A percentile compares a stretch with the other conserved stretches of the same genome.
Conservation (phyloP, 2,329 filamentous ascomycete species). For the Claviceps sp. region DNA sequence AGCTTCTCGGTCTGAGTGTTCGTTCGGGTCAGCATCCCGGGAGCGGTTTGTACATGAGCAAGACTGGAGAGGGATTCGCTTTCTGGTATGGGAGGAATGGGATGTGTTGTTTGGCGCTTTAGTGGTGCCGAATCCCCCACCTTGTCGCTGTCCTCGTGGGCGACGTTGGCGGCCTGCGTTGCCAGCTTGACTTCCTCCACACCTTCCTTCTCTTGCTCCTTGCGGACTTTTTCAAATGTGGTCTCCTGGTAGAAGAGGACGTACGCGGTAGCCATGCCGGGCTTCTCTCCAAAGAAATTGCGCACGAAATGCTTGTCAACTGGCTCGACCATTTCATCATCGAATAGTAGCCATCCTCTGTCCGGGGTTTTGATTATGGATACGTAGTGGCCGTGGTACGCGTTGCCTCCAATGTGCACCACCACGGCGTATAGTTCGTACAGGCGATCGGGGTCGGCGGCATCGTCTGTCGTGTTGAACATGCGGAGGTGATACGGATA, state of each 20-base stretch:
- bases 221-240: constrained; percentile 50
- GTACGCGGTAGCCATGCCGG: constrained; percentile 85
- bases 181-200: constrained; percentile 46
- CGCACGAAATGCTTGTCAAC: constrained; percentile 93
- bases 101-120: constrained; percentile 37
- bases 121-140: constrained; percentile 28
- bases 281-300: constrained; percentile 93
- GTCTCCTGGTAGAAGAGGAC: constrained; percentile 97
- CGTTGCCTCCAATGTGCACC: constrained; percentile 91
- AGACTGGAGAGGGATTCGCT: constrained; percentile 43
- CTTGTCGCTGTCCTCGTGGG: constrained; percentile 33
- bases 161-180: constrained; percentile 42
- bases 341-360: constrained; percentile 88
- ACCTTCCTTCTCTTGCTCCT: constrained; percentile 75
- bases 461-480: constrained; percentile 95
- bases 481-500: constrained; percentile 94
- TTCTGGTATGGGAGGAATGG: constrained; percentile 30
- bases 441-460: constrained; percentile 80
- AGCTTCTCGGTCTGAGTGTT: constrained; percentile 6
- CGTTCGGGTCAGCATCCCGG: constrained; percentile 19
- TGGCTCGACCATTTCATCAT: constrained; percentile 96
- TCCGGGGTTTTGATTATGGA: constrained; percentile 97
- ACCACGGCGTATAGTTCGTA: constrained; percentile 97
- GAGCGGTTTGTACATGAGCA: constrained; percentile 54
- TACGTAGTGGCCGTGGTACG: constrained; percentile 95